Base-by-base conservation (phyloP, 2,329 filamentous ascomycete species). In the Penicillium sp. region DNA sequence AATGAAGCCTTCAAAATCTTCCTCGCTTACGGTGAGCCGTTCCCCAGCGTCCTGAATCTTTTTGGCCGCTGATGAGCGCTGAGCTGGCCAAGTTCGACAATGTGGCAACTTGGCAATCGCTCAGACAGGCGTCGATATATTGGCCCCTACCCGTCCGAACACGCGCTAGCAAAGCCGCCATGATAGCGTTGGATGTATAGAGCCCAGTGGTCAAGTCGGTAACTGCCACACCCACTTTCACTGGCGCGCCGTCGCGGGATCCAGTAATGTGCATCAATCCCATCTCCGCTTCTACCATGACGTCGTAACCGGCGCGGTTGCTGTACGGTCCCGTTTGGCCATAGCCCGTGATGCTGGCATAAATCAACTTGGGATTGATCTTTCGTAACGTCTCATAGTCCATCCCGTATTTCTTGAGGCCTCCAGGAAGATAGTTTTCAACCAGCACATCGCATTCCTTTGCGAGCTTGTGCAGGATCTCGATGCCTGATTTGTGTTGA, bases 221-320 rank as follows among this genome's bases (percentile, higher is more conserved):
- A 3, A 98, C 93, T 2, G 93, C 93, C 2, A 98, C 93, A 13
- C 93, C 93, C 2, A 98, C 93, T 69, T 98, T 98, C 26, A 96
- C 93, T 0, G 93, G 93, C 2, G 89, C 85, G 0, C 91, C 89
- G 56, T 94, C 86, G 40, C 90, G 78, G 46, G 79, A 79, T 20
- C 93, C 93, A 0, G 93, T 98, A 56, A 98, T 97, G 69, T 98
- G 93, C 93, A 98, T 98, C 41, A 98, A 71, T 1, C 93, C 93
- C 70, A 98, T 90, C 64, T 97, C 93, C 44, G 93, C 93, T 72
- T 98, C 93, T 8, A 98, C 91, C 91, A 98, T 98, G 53, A 98
- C 93, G 67, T 98, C 93, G 74, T 98, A 98, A 4, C 93, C 93
- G 3, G 93, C 89, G 10, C 93, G 79, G 49, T 82, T 79, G 4